phyloP scores from a whole-genome alignment of 2,329 filamentous ascomycete species.

The Torrubiellomyces zombiae region DNA sequence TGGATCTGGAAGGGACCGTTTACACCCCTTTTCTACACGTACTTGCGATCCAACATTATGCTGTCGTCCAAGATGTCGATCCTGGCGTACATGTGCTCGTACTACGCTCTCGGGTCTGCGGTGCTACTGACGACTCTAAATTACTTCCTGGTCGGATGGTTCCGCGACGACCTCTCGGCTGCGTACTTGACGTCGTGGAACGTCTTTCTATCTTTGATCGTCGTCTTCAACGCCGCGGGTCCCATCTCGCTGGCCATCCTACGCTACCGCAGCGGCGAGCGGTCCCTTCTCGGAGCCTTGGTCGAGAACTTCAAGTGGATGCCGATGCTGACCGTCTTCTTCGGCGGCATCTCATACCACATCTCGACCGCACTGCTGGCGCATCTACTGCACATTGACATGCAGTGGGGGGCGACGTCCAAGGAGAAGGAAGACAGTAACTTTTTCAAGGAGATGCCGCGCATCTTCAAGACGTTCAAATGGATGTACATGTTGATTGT shows the following conservation, averaged over 20 bases:
- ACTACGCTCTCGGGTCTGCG: conserved; percentile 53
- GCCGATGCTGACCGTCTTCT: conserved; percentile 31
- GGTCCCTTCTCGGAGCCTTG: conserved; percentile 24
- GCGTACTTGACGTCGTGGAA: conserved; percentile 53
- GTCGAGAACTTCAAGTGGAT: conserved; percentile 42
- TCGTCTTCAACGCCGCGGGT: conserved; percentile 47
- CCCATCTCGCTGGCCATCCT: conserved; percentile 45
- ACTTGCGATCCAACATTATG: conserved; percentile 43
- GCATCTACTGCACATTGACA: conserved; percentile 25
- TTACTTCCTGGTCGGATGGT: conserved; percentile 58
- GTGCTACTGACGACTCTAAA: conserved; percentile 52
- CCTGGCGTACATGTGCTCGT: conserved; percentile 53
- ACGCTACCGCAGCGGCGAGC: conserved; percentile 43
- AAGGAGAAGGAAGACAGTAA: conserved; percentile 40
- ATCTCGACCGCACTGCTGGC: conserved; percentile 22
- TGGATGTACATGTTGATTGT: conserved; percentile 26
- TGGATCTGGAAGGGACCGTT: conserved; percentile 49
- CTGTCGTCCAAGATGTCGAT: conserved; percentile 55
- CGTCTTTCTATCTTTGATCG: conserved; percentile 43
- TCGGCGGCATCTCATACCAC: conserved; percentile 26
- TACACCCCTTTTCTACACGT: conserved; percentile 44
- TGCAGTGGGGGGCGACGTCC: conserved; percentile 37
- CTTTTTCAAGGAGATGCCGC: conserved; percentile 39
- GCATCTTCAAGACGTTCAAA: conserved; percentile 38
- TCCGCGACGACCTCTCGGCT: conserved; percentile 47